Evolutionary conservation across 1,284 basidiomycete species (phyloP).

Genomic region (Melampsora americana): DNA sequence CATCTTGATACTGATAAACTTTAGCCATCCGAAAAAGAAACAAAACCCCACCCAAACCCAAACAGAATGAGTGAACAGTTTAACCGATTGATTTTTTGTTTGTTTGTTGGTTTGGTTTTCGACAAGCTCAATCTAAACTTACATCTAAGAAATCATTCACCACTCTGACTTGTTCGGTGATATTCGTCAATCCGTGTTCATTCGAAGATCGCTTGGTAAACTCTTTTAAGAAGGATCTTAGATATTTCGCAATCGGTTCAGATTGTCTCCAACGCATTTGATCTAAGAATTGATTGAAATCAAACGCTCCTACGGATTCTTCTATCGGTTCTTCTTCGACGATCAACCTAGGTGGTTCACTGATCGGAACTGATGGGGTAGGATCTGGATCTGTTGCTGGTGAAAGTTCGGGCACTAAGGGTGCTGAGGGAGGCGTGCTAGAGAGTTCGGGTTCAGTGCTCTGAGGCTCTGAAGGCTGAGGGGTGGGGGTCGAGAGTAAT

Average conservation of each 20-base stretch:
- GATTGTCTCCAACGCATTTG: constrained; percentile 79
- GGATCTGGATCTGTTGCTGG: constrained; percentile 46
- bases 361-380: constrained; percentile 6
- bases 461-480: background rate
- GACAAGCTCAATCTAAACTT: constrained; percentile 53
- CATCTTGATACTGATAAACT: constrained; percentile 89
- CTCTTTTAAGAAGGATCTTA: constrained; percentile 68
- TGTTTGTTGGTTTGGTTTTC: constrained; percentile 1
- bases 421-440: background rate
- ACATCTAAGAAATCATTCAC: constrained; percentile 86
- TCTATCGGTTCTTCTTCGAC: constrained; percentile 8
- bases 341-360: constrained; percentile 1
- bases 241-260: constrained; percentile 74
- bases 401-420: constrained; percentile 45
- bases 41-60: background rate
- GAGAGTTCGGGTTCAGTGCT: background rate
- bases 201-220: constrained; percentile 79
- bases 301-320: constrained; percentile 58
- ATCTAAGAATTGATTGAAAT: constrained; percentile 82
- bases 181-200: constrained; percentile 71
- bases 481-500: background rate
- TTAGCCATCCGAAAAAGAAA: constrained; percentile 29
- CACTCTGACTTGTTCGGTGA: constrained; percentile 85
- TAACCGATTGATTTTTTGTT: too few species aligned
- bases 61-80: constrained; percentile 36